phyloP scores from a whole-genome alignment of 148 eudicot genomes.

The Bassia scoparia region DNA sequence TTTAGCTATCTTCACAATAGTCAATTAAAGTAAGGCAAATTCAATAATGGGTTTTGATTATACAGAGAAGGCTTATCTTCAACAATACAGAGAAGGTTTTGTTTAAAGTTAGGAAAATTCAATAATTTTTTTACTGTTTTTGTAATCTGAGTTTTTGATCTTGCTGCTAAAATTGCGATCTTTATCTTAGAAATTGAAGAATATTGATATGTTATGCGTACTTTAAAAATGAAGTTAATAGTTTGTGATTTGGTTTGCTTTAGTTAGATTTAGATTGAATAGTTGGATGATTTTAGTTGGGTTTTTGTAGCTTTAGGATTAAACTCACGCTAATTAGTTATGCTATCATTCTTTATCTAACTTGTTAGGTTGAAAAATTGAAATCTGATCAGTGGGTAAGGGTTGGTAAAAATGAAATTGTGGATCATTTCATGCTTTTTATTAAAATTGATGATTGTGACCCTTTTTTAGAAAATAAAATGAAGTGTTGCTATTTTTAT shows the following conservation, averaged over 20 bases:
- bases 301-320: too few species aligned
- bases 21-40: too few species aligned
- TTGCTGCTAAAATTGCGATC: too few species aligned
- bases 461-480: background rate
- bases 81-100: too few species aligned
- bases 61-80: too few species aligned
- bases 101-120: too few species aligned
- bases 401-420: background rate
- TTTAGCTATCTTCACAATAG: too few species aligned
- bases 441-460: background rate
- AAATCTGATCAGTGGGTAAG: background rate
- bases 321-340: background rate
- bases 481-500: background rate
- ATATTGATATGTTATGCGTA: background rate
- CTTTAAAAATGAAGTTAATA: background rate
- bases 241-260: background rate
- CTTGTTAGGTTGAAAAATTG: background rate
- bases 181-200: background rate
- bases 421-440: background rate
- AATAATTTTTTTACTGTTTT: background rate
- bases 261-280: background rate
- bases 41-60: too few species aligned
- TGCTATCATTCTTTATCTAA: background rate
- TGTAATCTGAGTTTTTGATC: background rate
- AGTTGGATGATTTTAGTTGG: background rate